Percentiles rank a stretch among this genome's conserved stretches.
Conservation (phyloP, 179 eudicot species). For the Sideroxylon spinosum region DNA sequence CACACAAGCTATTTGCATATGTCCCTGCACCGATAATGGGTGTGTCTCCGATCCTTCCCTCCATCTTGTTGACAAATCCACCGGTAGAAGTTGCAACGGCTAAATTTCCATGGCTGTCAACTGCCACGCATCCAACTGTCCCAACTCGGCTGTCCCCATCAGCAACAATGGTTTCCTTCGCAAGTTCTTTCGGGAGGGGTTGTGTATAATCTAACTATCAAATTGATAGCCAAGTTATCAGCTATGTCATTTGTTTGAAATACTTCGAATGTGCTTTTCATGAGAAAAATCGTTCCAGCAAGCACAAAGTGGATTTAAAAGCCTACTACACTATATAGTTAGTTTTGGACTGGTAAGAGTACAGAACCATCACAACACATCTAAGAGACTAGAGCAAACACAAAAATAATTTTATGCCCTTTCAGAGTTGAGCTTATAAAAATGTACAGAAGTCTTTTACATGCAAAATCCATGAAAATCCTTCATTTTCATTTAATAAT, state of each 20-base stretch:
- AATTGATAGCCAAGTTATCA: neutral
- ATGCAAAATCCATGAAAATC: neutral
- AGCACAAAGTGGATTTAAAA: neutral
- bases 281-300: no score
- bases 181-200: constrained; percentile 32
- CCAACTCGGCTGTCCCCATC: constrained; percentile 65
- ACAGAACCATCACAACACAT: neutral
- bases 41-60: constrained; percentile 85
- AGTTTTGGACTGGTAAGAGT: neutral
- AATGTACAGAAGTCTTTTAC: neutral
- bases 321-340: neutral
- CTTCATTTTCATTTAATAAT: neutral
- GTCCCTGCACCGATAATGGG: constrained; percentile 88
- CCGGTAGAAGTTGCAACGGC: constrained; percentile 95
- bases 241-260: no score
- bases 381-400: neutral
- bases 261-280: neutral
- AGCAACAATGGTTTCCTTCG: constrained; percentile 26
- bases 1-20: constrained; percentile 69
- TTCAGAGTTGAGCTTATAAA: neutral
- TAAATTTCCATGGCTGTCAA: constrained; percentile 61
- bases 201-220: constrained; percentile 61
- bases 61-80: constrained; percentile 88
- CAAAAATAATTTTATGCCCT: neutral
- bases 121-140: constrained; percentile 91